A percentile compares a stretch with the other conserved stretches of the same genome.
These are phyloP conservation scores for Stropharia rugosoannulata DNA, from an alignment of 768 basidiomycete species.

Conservation along the genomic window DNA sequence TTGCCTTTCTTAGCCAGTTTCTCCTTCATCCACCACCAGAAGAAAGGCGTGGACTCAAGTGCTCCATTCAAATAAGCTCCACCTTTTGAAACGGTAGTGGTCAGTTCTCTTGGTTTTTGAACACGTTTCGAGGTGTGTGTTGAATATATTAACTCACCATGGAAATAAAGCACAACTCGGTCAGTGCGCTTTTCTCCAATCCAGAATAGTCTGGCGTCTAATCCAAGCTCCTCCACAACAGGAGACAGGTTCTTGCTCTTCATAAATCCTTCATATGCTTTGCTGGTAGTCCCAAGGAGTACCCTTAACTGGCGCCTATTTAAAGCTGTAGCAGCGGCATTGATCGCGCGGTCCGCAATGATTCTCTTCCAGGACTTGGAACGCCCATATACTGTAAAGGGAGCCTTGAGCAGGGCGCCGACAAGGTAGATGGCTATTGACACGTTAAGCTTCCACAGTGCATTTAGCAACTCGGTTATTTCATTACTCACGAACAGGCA, in stretches of 20 bases:
- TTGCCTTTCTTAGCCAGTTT: conserved; percentile 12
- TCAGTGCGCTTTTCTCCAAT: conserved; percentile 14
- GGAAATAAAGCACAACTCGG: conserved; percentile 15
- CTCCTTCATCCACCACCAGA: conserved; percentile 21
- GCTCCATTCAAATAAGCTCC: neutral
- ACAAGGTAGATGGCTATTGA: conserved; percentile 11
- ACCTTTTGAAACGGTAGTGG: neutral
- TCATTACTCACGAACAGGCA: conserved; percentile 6
- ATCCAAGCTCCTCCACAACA: conserved; percentile 19
- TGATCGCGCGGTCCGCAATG: neutral
- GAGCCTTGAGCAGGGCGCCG: conserved; percentile 10
- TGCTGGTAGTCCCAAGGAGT: conserved; percentile 15
- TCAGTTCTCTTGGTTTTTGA: too few relatives aligned
- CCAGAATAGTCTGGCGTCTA: conserved; percentile 14
- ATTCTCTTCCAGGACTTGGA: conserved; percentile 12
- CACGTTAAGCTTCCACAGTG: neutral
- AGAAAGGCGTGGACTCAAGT: conserved; percentile 3
- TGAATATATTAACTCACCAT: conserved; percentile 10
- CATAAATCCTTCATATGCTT: conserved; percentile 16
- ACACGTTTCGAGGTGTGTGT: too few relatives aligned
- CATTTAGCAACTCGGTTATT: too few relatives aligned
- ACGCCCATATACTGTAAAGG: conserved; percentile 8
- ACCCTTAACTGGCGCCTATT: conserved; percentile 15
- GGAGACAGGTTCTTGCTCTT: conserved; percentile 14
- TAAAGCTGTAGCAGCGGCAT: neutral